These are phyloP conservation scores for Achaetomiella virescens DNA, from an alignment of 495 filamentous ascomycete genomes.

Conservation along the genomic window DNA sequence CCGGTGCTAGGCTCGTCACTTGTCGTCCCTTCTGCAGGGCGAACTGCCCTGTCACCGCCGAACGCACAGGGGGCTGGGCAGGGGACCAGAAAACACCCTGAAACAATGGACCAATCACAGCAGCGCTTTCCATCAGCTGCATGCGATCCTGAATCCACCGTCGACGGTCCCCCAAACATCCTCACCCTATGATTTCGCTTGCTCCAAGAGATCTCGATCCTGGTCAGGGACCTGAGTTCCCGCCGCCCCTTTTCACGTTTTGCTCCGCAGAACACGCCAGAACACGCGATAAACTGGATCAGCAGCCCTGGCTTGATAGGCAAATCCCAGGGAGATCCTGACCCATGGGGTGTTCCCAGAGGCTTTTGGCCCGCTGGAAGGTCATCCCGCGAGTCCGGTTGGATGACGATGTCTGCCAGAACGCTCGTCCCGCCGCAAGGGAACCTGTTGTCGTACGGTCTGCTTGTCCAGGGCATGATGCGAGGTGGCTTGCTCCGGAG, in stretches of 20 bases:
- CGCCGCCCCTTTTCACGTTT: neutral
- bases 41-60: neutral
- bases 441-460: slow-evolving; percentile 8
- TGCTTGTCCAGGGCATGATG: neutral
- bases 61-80: neutral
- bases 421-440: slow-evolving; percentile 1
- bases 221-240: slow-evolving; percentile 1
- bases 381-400: slow-evolving; percentile 16
- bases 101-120: slow-evolving; percentile 16
- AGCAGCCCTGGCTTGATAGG: neutral
- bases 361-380: slow-evolving; percentile 7
- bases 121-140: neutral
- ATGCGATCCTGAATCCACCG: slow-evolving; percentile 22
- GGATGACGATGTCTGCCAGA: slow-evolving; percentile 11
- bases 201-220: slow-evolving; percentile 4
- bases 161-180: neutral
- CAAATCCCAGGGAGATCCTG: neutral
- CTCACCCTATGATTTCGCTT: slow-evolving; percentile 23
- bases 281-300: neutral
- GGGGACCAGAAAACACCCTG: slow-evolving; percentile 9
- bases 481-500: slow-evolving; percentile 6
- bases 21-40: too few relatives aligned
- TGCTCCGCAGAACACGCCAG: neutral
- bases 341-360: slow-evolving; percentile 3
- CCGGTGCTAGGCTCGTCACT: too few relatives aligned